Evolutionary conservation across 2,329 filamentous ascomycete species (phyloP), one percentile per base, ranked within the genome.

Genomic region (Leptoxyphium fumago): DNA sequence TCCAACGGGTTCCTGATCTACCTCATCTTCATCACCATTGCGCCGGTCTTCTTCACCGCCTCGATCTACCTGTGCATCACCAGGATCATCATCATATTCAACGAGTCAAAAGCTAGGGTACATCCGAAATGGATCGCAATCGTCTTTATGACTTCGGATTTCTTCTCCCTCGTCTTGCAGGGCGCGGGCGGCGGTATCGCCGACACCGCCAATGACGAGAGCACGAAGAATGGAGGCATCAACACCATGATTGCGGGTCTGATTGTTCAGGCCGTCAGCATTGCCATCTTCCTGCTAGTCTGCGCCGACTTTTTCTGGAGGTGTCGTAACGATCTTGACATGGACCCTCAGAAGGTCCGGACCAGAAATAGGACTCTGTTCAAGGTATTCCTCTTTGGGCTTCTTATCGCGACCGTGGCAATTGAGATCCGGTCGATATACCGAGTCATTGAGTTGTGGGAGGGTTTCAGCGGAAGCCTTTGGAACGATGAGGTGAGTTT

Each of bases 381-480:
- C 64, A 66, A 64, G 45, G 62, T 63, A 2, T 80, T 80, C 59
- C 57, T 77, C 4, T 53, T 52, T 10, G 72, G 71, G 3, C 63
- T 82, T 13, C 55, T 64, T 0, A 58, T 80, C 2, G 69, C 76
- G 2, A 78, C 77, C 4, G 46, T 80, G 2, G 32, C 41, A 29
- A 77, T 84, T 53, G 73, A 83, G 48, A 73, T 74, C 53, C 68
- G 81, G 8, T 78, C 73, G 50, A 72, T 77, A 38, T 84, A 77
- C 60, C 72, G 81, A 44, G 73, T 82, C 17, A 74, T 73, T 0
- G 80, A 84, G 67, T 62, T 84, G 49, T 74, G 71, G 49, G 66
- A 73, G 43, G 80, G 80, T 1, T 85, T 77, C 73, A 60, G 55
- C 2, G 78, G 78, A 0, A 60, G 67, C 17, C 59, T 84, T 52